A percentile compares a stretch with the other conserved stretches of the same genome.
These are phyloP conservation scores for Antitrichia curtipendula DNA, from an alignment of 225 moss, liverwort and hornwort genomes.

Conservation along the genomic window DNA sequence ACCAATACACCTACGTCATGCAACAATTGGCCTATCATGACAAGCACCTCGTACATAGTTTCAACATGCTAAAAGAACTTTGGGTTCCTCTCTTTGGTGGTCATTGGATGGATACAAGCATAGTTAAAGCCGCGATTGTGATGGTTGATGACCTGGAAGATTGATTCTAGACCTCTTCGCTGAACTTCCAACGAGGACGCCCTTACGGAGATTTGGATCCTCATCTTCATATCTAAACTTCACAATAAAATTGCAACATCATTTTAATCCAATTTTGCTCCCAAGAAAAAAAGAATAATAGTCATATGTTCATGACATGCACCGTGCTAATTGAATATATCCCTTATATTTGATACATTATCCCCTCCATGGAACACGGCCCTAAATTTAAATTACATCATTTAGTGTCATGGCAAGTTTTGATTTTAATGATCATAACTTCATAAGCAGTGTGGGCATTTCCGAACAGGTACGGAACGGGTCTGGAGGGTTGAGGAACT, in stretches of 20 bases:
- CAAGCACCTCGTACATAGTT: background rate
- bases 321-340: too few species aligned
- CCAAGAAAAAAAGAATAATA: fast-evolving
- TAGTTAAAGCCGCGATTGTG: background rate
- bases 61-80: background rate
- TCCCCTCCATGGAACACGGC: background rate
- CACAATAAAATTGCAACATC: too few species aligned
- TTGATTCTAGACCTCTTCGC: fast-evolving
- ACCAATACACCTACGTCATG: fast-evolving
- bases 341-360: background rate
- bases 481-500: background rate
- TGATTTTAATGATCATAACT: background rate
- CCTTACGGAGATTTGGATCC: background rate
- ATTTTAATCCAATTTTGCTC: background rate
- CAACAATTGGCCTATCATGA: fast-evolving
- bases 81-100: background rate
- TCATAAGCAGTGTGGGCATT: background rate
- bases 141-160: background rate
- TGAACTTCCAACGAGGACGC: fast-evolving
- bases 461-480: background rate
- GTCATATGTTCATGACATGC: fast-evolving
- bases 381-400: background rate
- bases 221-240: background rate
- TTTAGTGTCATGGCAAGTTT: background rate
- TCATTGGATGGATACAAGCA: background rate